Conservation (phyloP, 225 moss, liverwort and hornwort genomes). For the Sphagnum contortum region DNA sequence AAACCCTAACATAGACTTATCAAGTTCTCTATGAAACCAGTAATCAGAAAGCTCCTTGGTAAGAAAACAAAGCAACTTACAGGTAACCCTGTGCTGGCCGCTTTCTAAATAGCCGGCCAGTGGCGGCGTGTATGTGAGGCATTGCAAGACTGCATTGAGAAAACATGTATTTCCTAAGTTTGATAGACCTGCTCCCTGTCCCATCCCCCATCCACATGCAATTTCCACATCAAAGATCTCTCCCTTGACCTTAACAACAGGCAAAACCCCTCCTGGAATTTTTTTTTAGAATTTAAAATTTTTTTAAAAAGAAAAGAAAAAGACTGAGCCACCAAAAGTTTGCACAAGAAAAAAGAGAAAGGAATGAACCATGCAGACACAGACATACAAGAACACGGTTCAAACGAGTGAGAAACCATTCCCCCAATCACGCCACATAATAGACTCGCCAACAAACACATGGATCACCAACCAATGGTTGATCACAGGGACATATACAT, state of each 20-base stretch:
- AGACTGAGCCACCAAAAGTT: not conserved
- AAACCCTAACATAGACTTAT: too few relatives aligned
- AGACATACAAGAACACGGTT: too few relatives aligned
- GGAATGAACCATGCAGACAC: too few relatives aligned
- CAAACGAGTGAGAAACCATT: too few relatives aligned
- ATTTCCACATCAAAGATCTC: not conserved
- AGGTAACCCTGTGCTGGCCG: constrained; percentile 70
- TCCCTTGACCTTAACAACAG: not conserved
- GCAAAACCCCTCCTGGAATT: not conserved
- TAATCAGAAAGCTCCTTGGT: not conserved
- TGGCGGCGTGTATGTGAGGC: constrained; percentile 92
- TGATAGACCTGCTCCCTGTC: constrained; percentile 81
- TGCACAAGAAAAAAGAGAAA: not conserved
- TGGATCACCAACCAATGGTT: too few relatives aligned
- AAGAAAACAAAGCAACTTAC: constrained; percentile 37
- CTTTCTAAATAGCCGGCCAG: constrained; percentile 87
- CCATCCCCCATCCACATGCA: not conserved
- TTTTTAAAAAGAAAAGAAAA: not conserved
- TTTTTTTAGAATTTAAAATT: not conserved
- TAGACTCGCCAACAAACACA: too few relatives aligned
- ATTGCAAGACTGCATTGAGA: constrained; percentile 86
- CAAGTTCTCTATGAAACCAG: too few relatives aligned
- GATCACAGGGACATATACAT: too few relatives aligned
- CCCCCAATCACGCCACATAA: too few relatives aligned
- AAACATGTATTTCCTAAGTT: constrained; percentile 96